These are phyloP conservation scores for Podaxis mareebaensis DNA, from an alignment of 768 basidiomycete genomes.

Conservation along the genomic window DNA sequence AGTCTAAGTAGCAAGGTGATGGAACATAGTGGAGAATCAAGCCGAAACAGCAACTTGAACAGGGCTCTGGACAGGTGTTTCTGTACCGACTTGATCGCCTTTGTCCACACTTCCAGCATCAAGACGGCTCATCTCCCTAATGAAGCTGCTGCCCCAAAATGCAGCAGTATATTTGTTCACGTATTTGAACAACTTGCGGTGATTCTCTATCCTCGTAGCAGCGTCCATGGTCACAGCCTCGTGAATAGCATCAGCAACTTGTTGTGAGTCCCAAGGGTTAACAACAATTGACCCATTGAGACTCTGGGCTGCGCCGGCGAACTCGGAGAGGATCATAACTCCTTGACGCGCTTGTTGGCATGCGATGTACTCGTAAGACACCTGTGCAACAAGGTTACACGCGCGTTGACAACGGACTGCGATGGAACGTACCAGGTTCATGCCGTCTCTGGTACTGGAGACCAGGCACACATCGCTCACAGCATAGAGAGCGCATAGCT, in stretches of 20 bases:
- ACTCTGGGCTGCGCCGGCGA: conserved; percentile 95
- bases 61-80: not conserved
- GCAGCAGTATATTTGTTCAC: conserved; percentile 93
- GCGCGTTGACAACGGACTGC: conserved; percentile 19
- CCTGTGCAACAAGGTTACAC: conserved; percentile 51
- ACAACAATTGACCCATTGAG: conserved; percentile 96
- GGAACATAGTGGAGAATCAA: not conserved
- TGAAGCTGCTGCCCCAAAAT: conserved; percentile 91
- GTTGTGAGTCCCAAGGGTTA: conserved; percentile 99
- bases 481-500: conserved; percentile 96
- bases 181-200: conserved; percentile 94
- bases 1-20: not conserved
- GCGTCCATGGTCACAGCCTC: conserved; percentile 90
- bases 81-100: not conserved
- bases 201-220: conserved; percentile 85
- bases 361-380: conserved; percentile 98
- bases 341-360: conserved; percentile 93
- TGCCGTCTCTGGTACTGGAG: conserved; percentile 93
- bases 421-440: conserved; percentile 82
- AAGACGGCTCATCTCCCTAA: conserved; percentile 77
- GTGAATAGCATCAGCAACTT: conserved; percentile 96
- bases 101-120: conserved; percentile 37
- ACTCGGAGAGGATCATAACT: conserved; percentile 97
- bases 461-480: conserved; percentile 96
- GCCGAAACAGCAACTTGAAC: not conserved